Evolutionary conservation across 2,329 filamentous ascomycete species (phyloP).

Genomic region (Hypoxylon sp.): DNA sequence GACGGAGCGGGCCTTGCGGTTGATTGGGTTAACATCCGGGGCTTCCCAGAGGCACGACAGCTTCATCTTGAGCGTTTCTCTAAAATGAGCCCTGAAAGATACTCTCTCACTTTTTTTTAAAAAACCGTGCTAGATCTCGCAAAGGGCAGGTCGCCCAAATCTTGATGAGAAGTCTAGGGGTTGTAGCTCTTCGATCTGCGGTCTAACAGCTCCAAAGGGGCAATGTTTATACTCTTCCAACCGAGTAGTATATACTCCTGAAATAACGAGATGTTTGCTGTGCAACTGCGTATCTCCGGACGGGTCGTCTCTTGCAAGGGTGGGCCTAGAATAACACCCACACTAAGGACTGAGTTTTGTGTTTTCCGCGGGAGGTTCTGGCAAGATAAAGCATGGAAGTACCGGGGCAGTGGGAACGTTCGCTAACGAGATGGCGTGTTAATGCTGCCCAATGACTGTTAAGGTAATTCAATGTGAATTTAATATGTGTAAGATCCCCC

Average conservation of each 20-base stretch:
- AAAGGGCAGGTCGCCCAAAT: not conserved
- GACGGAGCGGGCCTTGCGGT: constrained; percentile 84
- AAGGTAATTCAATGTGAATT: constrained; percentile 12
- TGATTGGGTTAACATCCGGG: constrained; percentile 86
- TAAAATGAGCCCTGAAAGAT: constrained; percentile 4
- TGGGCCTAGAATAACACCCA: constrained; percentile 39
- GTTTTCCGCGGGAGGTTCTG: constrained; percentile 48
- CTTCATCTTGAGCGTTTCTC: constrained; percentile 51
- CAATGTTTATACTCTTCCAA: constrained; percentile 31
- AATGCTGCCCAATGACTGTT: constrained; percentile 23
- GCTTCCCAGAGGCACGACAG: constrained; percentile 63
- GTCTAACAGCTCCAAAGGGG: constrained; percentile 12
- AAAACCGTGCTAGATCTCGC: not conserved
- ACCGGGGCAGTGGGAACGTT: constrained; percentile 34
- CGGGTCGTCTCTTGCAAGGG: constrained; percentile 24
- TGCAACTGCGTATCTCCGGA: constrained; percentile 50
- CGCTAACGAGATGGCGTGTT: constrained; percentile 16
- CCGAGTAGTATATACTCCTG: constrained; percentile 15
- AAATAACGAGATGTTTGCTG: constrained; percentile 20
- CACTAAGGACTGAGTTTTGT: constrained; percentile 32
- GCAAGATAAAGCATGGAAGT: constrained; percentile 39
- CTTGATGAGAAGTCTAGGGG: not conserved
- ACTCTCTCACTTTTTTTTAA: not conserved
- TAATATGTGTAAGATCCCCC: not conserved
- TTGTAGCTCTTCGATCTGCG: not conserved